Evolutionary conservation across 176 grass and related monocot genomes (phyloP).

Genomic region (Oryza australiensis): DNA sequence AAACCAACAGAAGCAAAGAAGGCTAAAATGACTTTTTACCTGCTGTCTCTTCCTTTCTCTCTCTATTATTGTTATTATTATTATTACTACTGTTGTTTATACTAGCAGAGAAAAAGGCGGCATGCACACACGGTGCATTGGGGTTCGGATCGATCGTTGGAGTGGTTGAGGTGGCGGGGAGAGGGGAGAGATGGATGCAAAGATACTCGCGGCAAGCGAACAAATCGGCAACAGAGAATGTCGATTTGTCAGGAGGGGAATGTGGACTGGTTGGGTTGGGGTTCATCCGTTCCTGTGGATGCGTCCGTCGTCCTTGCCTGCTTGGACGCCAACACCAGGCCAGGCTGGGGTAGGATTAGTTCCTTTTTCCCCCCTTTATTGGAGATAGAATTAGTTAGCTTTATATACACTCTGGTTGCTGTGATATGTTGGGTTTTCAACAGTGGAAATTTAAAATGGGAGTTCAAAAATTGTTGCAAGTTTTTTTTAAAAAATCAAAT

Average conservation of each 20-base stretch:
- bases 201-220: conserved; percentile 35
- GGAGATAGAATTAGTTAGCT: too few relatives aligned
- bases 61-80: neutral
- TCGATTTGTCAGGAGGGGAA: conserved; percentile 16
- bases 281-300: neutral
- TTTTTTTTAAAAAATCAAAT: too few relatives aligned
- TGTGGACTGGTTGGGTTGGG: conserved; percentile 9
- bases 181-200: neutral
- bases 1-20: neutral
- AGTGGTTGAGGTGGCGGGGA: conserved; percentile 20
- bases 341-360: neutral
- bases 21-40: conserved; percentile 17
- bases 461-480: too few relatives aligned
- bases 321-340: conserved; percentile 3
- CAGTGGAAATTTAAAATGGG: too few relatives aligned
- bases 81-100: neutral
- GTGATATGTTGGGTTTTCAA: too few relatives aligned
- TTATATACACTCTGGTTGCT: too few relatives aligned
- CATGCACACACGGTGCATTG: neutral
- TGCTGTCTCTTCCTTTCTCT: neutral
- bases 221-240: conserved; percentile 37
- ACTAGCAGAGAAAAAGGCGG: neutral
- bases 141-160: conserved; percentile 23
- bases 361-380: too few relatives aligned
- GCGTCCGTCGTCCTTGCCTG: neutral